Percentiles rank a stretch among this genome's conserved stretches.
phyloP scores from a whole-genome alignment of 805 yeast genomes.

The Lipomyces kockii region DNA sequence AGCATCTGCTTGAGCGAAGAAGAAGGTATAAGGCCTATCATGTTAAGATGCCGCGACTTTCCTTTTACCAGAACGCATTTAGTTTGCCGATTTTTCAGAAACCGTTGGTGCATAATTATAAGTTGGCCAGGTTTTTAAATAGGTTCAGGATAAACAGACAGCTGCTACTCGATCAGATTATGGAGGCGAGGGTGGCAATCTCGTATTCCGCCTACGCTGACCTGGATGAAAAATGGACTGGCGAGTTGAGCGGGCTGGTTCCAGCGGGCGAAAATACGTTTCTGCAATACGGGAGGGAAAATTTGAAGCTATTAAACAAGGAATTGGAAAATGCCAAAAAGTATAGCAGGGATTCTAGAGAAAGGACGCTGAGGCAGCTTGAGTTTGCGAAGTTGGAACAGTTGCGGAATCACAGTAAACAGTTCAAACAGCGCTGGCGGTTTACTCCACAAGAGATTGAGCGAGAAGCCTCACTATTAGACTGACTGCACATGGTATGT shows the following conservation, averaged over 20 bases:
- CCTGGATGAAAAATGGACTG: constrained; percentile 5
- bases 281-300: neutral
- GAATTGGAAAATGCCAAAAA: neutral
- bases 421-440: neutral
- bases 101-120: neutral
- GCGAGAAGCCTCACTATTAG: constrained; percentile 4
- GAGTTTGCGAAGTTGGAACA: constrained; percentile 2
- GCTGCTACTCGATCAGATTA: constrained; percentile 2
- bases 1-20: constrained; percentile 3
- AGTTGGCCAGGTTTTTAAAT: neutral
- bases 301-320: neutral
- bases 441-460: constrained; percentile 1
- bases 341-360: constrained; percentile 1
- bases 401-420: constrained; percentile 3
- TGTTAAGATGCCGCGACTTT: constrained; percentile 1
- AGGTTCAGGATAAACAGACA: neutral
- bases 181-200: neutral
- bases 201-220: constrained; percentile 5
- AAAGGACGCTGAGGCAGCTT: neutral
- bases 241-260: neutral
- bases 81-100: neutral
- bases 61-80: constrained; percentile 3
- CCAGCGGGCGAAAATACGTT: neutral
- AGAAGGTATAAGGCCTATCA: constrained; percentile 6
- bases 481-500: neutral